These are phyloP conservation scores for Cytospora piceae DNA, from an alignment of 2,329 filamentous ascomycete species.

Conservation along the genomic window DNA sequence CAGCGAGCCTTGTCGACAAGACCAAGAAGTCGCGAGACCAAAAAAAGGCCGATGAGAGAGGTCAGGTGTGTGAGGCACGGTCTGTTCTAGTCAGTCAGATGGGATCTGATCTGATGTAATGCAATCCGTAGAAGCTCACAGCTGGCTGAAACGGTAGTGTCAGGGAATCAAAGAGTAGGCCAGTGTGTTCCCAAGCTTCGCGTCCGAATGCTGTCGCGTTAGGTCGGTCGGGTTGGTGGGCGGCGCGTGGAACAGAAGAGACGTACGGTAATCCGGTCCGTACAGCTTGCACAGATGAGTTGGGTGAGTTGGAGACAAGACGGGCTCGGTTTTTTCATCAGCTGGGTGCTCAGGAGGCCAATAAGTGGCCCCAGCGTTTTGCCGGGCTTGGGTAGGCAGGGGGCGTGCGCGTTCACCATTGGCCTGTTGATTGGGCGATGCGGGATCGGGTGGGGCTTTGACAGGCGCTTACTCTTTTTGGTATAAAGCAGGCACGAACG, in stretches of 20 bases:
- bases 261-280: conserved; percentile 16
- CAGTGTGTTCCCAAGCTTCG: not conserved
- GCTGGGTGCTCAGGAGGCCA: not conserved
- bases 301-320: conserved; percentile 10
- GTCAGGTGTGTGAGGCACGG: not conserved
- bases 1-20: not conserved
- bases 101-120: not conserved
- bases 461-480: not conserved
- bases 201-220: conserved; percentile 2
- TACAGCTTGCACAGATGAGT: conserved; percentile 14
- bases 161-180: not conserved
- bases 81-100: not conserved
- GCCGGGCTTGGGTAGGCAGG: not conserved
- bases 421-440: not conserved
- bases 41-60: not conserved
- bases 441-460: not conserved
- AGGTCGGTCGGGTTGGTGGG: conserved; percentile 5
- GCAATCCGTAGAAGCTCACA: not conserved
- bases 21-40: not conserved
- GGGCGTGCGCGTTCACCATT: not conserved
- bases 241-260: conserved; percentile 9
- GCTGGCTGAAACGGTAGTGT: not conserved
- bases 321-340: conserved; percentile 28
- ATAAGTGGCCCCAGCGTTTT: not conserved
- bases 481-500: not conserved